A percentile compares a stretch with the other conserved stretches of the same genome.
phyloP scores from a whole-genome alignment of 2,329 filamentous ascomycete genomes.

The Nemania sp. region DNA sequence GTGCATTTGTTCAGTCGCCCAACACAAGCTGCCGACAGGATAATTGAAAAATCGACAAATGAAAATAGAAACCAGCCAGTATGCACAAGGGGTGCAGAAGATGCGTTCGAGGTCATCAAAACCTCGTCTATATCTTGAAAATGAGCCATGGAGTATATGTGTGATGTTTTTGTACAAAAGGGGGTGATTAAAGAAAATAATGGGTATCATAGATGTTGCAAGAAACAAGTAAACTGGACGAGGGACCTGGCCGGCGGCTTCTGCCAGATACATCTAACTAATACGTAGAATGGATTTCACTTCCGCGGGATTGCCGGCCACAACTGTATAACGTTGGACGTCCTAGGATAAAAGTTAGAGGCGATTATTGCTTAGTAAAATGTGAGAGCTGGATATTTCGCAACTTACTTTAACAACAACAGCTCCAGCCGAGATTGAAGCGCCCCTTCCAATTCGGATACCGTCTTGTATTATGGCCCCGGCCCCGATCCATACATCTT shows the following conservation, averaged over 20 bases:
- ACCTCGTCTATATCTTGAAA: conserved; percentile 23
- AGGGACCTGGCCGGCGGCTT: not conserved
- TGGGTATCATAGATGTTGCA: conserved; percentile 28
- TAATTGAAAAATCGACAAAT: not conserved
- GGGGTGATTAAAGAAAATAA: conserved; percentile 11
- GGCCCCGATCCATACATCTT: conserved; percentile 83
- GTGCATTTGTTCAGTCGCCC: not conserved
- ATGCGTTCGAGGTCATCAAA: conserved; percentile 1
- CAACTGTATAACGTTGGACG: conserved; percentile 70
- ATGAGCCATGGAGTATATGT: conserved; percentile 15
- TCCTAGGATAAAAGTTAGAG: conserved; percentile 47
- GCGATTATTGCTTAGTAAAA: not conserved
- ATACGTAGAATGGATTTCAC: conserved; percentile 49
- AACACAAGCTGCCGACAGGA: conserved; percentile 3
- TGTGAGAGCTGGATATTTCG: not conserved
- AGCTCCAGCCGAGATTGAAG: conserved; percentile 79
- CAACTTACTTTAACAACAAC: conserved; percentile 75
- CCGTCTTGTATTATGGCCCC: conserved; percentile 79
- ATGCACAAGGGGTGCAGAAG: conserved; percentile 7
- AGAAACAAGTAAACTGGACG: conserved; percentile 12
- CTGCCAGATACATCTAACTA: conserved; percentile 18
- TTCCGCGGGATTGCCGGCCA: conserved; percentile 70
- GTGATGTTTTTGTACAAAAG: conserved; percentile 20
- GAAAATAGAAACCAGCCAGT: not conserved
- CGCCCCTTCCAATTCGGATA: conserved; percentile 78